Conservation (phyloP, 768 basidiomycete species). For the Psilocybe sp. region DNA sequence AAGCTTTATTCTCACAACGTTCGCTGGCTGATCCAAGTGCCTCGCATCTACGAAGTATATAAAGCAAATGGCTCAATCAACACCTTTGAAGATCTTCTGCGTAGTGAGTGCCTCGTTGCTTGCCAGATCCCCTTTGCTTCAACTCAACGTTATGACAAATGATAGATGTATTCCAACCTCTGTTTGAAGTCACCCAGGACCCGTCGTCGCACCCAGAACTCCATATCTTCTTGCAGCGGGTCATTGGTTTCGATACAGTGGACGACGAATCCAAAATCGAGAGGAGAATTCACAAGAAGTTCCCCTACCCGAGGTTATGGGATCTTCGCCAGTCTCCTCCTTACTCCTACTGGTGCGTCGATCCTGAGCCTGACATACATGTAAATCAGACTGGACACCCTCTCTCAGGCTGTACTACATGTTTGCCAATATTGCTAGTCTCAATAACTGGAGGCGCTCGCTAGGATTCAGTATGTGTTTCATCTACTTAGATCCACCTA, state of each 20-base stretch:
- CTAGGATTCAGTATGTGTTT: slow-evolving; percentile 80
- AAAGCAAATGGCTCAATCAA: slow-evolving; percentile 80
- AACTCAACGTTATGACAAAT: background rate
- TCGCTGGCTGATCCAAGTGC: slow-evolving; percentile 95
- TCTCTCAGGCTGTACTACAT: slow-evolving; percentile 87
- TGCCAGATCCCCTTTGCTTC: background rate
- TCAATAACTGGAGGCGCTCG: slow-evolving; percentile 87
- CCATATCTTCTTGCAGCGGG: slow-evolving; percentile 92
- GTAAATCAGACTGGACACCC: background rate
- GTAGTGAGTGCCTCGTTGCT: slow-evolving; percentile 53
- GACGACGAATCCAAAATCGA: slow-evolving; percentile 97
- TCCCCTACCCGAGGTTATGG: slow-evolving; percentile 90
- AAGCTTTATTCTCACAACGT: slow-evolving; percentile 96
- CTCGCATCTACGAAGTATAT: slow-evolving; percentile 93
- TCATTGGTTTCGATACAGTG: slow-evolving; percentile 96
- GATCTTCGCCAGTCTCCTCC: slow-evolving; percentile 87
- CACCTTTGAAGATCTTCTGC: slow-evolving; percentile 89
- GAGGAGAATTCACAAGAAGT: slow-evolving; percentile 88
- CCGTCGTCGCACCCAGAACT: slow-evolving; percentile 89
- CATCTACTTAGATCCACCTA: background rate
- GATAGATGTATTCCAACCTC: slow-evolving; percentile 85
- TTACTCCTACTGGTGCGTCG: slow-evolving; percentile 86
- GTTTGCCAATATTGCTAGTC: slow-evolving; percentile 92
- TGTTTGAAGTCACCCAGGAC: slow-evolving; percentile 96
- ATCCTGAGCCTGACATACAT: background rate